A percentile compares a stretch with the other conserved stretches of the same genome.
phyloP scores from a whole-genome alignment of 345 rosid genomes.

The Salix caprea region DNA sequence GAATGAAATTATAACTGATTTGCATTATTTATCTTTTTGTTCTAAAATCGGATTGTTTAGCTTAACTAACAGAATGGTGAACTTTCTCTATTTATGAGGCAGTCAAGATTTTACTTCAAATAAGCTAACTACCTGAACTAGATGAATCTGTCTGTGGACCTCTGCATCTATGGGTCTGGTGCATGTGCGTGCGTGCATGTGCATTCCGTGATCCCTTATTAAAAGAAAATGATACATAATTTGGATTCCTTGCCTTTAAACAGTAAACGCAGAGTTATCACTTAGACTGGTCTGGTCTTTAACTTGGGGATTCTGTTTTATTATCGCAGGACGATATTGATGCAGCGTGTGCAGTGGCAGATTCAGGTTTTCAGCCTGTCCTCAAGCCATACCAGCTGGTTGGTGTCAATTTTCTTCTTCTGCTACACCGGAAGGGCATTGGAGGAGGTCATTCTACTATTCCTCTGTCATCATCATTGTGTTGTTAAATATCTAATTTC shows the following conservation, averaged over 20 bases:
- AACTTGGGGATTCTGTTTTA: not conserved
- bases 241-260: not conserved
- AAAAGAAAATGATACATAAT: not conserved
- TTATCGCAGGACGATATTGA: constrained; percentile 67
- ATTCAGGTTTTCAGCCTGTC: constrained; percentile 74
- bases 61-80: not conserved
- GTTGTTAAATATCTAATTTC: not conserved
- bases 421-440: constrained; percentile 72
- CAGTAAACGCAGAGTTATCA: not conserved
- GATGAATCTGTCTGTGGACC: not conserved
- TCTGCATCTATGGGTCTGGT: not conserved
- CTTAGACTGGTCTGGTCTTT: not conserved
- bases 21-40: not conserved
- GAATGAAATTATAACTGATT: not conserved
- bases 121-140: constrained; percentile 2
- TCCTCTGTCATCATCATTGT: not conserved
- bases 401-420: constrained; percentile 95
- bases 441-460: constrained; percentile 63
- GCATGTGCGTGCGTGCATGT: not conserved
- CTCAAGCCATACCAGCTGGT: constrained; percentile 93
- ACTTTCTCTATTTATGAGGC: constrained; percentile 7
- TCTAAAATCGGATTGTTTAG: not conserved
- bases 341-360: constrained; percentile 66
- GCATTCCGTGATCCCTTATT: not conserved
- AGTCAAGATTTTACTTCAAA: constrained; percentile 2